Evolutionary conservation across 23 red algal species (phyloP).

Genomic region (Gracilaria domingensis): DNA sequence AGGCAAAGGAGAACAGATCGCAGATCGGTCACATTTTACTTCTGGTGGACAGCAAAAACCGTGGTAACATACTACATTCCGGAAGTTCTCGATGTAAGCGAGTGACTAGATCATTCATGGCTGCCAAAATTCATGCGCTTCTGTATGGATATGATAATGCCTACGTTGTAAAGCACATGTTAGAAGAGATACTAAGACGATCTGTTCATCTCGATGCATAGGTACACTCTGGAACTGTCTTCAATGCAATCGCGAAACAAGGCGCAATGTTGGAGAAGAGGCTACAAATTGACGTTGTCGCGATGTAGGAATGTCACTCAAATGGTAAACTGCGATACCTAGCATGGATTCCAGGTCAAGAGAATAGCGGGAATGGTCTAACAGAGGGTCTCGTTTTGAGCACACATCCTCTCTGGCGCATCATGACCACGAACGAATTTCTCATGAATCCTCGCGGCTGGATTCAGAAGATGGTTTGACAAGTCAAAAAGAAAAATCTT

Average conservation of each 20-base stretch:
- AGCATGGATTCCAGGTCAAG: slow-evolving; percentile 26
- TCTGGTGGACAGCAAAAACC: not conserved
- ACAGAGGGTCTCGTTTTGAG: slow-evolving; percentile 9
- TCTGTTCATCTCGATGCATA: slow-evolving; percentile 40
- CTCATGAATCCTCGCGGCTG: not conserved
- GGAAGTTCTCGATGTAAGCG: slow-evolving; percentile 28
- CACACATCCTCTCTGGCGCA: no score
- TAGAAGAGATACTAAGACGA: slow-evolving; percentile 20
- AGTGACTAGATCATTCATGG: slow-evolving; percentile 42
- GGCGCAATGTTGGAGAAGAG: slow-evolving; percentile 19
- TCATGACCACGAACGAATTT: no score
- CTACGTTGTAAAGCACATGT: slow-evolving; percentile 12
- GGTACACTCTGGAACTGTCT: slow-evolving; percentile 40
- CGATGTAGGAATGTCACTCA: slow-evolving; percentile 31
- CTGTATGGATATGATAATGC: no score
- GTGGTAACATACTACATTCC: slow-evolving; percentile 38
- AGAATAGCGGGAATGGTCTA: slow-evolving; percentile 17
- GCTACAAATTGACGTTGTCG: slow-evolving; percentile 38
- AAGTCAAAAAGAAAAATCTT: not conserved
- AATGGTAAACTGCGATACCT: slow-evolving; percentile 29
- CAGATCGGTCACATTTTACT: slow-evolving; percentile 35
- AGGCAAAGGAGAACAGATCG: not conserved
- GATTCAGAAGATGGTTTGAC: not conserved
- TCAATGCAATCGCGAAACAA: slow-evolving; percentile 28
- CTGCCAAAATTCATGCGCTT: no score